A percentile compares a stretch with the other conserved stretches of the same genome.
Conservation (phyloP, 441 rosid genomes). For the Aleurites moluccanus region DNA sequence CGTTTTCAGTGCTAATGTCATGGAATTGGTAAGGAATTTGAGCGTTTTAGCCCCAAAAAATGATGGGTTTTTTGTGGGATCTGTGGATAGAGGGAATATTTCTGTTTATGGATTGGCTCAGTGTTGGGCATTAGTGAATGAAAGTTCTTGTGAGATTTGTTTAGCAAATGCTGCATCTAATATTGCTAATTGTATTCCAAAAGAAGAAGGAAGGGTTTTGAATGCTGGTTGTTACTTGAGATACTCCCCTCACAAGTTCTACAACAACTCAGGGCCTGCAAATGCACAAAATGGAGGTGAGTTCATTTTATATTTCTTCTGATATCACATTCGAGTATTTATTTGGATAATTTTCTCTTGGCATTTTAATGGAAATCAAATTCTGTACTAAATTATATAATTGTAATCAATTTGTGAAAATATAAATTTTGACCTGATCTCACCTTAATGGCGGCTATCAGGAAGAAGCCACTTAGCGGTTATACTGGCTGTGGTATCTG, state of each 20-base stretch:
- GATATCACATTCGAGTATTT: background rate
- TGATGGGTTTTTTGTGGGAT: conserved; percentile 63
- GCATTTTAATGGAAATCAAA: background rate
- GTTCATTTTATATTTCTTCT: background rate
- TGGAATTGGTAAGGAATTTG: conserved; percentile 56
- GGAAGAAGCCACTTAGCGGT: conserved; percentile 46
- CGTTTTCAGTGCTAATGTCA: conserved; percentile 42
- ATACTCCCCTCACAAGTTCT: conserved; percentile 62
- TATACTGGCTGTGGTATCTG: conserved; percentile 47
- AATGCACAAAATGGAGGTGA: conserved; percentile 38
- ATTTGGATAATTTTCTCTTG: background rate
- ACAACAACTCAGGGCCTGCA: conserved; percentile 46
- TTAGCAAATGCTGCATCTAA: conserved; percentile 44
- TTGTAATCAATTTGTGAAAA: background rate
- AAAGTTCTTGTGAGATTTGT: conserved; percentile 57
- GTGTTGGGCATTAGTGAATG: conserved; percentile 66
- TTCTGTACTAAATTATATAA: background rate
- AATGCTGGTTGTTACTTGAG: conserved; percentile 83
- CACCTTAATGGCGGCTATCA: conserved; percentile 24
- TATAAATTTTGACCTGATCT: background rate
- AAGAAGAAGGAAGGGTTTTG: conserved; percentile 66
- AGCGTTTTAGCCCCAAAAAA: conserved; percentile 48
- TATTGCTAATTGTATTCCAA: conserved; percentile 52
- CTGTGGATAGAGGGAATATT: conserved; percentile 46
- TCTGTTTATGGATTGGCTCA: conserved; percentile 86